Conservation (phyloP, 2,329 filamentous ascomycete genomes). For the Aureobasidium musti region DNA sequence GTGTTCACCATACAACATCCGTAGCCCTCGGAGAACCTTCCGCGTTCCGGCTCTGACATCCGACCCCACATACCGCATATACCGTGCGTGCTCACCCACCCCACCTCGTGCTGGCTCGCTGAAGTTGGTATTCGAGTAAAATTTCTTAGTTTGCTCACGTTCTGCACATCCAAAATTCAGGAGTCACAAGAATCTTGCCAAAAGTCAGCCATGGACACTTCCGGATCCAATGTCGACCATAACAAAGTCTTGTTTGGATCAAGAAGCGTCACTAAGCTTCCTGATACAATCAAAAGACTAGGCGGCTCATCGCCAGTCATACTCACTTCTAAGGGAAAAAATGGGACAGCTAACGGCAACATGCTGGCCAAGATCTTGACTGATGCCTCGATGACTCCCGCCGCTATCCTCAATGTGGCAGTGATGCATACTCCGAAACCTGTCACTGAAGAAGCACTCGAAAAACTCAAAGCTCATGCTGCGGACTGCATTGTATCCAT, state of each 20-base stretch:
- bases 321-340: constrained; percentile 52
- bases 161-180: not conserved
- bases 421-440: constrained; percentile 64
- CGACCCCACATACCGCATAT: constrained; percentile 1
- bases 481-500: constrained; percentile 60
- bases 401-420: constrained; percentile 57
- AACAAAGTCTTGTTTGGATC: constrained; percentile 59
- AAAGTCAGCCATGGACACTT: constrained; percentile 50
- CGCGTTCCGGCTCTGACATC: not conserved
- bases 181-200: not conserved
- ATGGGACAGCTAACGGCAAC: constrained; percentile 46
- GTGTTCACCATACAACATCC: not conserved
- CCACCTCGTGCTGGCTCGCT: not conserved
- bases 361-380: constrained; percentile 32
- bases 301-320: constrained; percentile 55
- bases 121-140: too few relatives aligned
- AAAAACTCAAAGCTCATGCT: constrained; percentile 47
- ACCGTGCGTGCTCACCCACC: not conserved
- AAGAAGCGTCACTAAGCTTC: constrained; percentile 55
- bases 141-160: not conserved
- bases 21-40: not conserved
- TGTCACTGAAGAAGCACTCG: constrained; percentile 60
- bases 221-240: constrained; percentile 59
- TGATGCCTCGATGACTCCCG: constrained; percentile 43
- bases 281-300: constrained; percentile 49